phyloP scores from a whole-genome alignment of 1,139 yeast species.

The Hemisphaericaspora lyxosophila region DNA sequence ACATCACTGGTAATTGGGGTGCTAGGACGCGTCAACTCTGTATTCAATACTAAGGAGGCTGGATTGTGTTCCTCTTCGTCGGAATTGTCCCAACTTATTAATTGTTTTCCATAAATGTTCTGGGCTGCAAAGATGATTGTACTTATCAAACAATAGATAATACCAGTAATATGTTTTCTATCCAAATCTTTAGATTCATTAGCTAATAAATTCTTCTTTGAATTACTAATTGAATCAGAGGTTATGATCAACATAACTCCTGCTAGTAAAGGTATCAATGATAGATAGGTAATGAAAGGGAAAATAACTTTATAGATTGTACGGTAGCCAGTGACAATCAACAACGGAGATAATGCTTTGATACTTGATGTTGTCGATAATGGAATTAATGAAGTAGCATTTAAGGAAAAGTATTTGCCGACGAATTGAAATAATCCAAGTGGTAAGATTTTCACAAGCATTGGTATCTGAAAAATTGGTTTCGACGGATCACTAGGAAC shows the following conservation, averaged over 20 bases:
- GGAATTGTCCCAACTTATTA: slow-evolving; percentile 35
- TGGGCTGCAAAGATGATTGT: slow-evolving; percentile 41
- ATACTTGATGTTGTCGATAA: slow-evolving; percentile 42
- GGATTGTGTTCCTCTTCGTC: slow-evolving; percentile 19
- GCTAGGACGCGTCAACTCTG: slow-evolving; percentile 20
- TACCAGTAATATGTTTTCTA: slow-evolving; percentile 22
- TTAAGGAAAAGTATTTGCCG: slow-evolving; percentile 38
- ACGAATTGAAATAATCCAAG: slow-evolving; percentile 40
- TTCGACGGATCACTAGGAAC: slow-evolving; percentile 23
- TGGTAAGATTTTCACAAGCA: slow-evolving; percentile 34
- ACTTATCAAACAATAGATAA: slow-evolving; percentile 30
- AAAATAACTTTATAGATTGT: slow-evolving; percentile 32
- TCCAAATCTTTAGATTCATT: slow-evolving; percentile 8
- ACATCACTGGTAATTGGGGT: slow-evolving; percentile 14
- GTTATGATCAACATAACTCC: slow-evolving; percentile 39
- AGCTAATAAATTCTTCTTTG: slow-evolving; percentile 11
- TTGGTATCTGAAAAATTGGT: slow-evolving; percentile 22
- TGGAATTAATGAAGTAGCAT: slow-evolving; percentile 40
- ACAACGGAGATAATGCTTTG: slow-evolving; percentile 40
- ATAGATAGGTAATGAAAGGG: slow-evolving; percentile 35
- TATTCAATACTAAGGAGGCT: slow-evolving; percentile 30
- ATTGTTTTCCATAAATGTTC: slow-evolving; percentile 42
- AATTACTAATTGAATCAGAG: slow-evolving; percentile 24
- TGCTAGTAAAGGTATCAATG: slow-evolving; percentile 36
- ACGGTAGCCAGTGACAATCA: slow-evolving; percentile 38